Conservation (phyloP, 1,284 basidiomycete species). For the Lignosus rhinocerotis region DNA sequence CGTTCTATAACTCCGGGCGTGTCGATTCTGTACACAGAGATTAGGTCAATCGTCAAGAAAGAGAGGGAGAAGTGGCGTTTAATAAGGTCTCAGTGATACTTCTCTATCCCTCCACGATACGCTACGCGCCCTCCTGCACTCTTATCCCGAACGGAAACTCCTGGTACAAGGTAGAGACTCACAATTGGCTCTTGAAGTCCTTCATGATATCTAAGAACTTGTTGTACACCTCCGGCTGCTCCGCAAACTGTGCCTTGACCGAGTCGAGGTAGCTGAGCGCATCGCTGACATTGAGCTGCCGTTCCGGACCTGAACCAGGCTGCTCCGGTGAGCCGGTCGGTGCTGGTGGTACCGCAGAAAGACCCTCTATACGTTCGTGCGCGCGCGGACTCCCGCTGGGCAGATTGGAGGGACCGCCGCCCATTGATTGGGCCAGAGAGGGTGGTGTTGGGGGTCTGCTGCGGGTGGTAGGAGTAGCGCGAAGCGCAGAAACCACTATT, state of each 20-base stretch:
- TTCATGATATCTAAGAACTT: conserved; percentile 98
- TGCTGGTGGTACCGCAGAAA: not conserved
- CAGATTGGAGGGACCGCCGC: not conserved
- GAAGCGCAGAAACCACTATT: not conserved
- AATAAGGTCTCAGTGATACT: not conserved
- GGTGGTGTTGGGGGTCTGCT: not conserved
- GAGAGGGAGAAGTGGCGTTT: not conserved
- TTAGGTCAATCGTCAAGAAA: not conserved
- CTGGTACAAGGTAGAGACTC: conserved; percentile 32
- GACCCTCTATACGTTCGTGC: not conserved
- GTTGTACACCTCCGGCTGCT: conserved; percentile 92
- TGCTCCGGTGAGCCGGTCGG: not conserved
- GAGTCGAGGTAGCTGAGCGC: conserved; percentile 94
- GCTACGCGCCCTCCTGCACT: too few species aligned
- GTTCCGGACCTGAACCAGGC: not conserved
- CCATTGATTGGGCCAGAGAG: not conserved
- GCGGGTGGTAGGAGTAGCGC: not conserved
- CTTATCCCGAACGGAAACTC: not conserved
- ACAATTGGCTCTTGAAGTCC: conserved; percentile 93
- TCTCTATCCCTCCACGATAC: not conserved
- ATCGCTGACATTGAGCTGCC: conserved; percentile 79
- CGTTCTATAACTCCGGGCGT: conserved; percentile 96
- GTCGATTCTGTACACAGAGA: conserved; percentile 72
- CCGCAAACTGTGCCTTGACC: conserved; percentile 87
- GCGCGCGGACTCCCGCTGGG: not conserved